These are phyloP conservation scores for Triticum dicoccoides DNA, from an alignment of 176 grass and related monocot species.

Conservation along the genomic window DNA sequence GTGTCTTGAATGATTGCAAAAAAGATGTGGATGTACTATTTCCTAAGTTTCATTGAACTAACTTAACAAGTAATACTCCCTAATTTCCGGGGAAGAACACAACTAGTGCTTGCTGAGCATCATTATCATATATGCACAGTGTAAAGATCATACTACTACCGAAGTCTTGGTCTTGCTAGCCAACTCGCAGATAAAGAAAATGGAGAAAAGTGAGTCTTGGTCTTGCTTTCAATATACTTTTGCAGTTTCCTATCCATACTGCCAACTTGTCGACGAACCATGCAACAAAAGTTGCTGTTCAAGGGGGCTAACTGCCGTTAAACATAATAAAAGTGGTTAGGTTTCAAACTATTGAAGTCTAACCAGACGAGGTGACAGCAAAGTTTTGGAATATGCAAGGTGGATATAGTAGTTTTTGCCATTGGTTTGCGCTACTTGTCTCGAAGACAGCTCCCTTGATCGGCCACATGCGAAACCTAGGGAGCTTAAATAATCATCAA, in stretches of 20 bases:
- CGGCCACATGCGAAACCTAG: conserved; percentile 25
- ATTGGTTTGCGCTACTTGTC: neutral
- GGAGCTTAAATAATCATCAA: conserved; percentile 27
- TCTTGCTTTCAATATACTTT: neutral
- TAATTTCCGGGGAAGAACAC: neutral
- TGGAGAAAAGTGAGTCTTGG: neutral
- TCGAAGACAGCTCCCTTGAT: neutral
- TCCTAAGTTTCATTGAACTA: too few species aligned
- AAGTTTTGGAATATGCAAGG: neutral
- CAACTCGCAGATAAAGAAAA: neutral
- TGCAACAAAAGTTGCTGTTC: neutral
- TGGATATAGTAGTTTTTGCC: neutral
- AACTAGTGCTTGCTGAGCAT: too few species aligned
- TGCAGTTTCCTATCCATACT: neutral
- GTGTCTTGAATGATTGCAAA: too few species aligned
- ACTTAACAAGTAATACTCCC: neutral
- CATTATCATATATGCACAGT: too few species aligned
- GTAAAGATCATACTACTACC: neutral
- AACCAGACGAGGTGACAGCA: neutral
- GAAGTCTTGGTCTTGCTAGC: neutral
- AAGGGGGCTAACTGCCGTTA: neutral
- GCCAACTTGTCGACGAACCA: neutral
- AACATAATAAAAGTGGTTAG: neutral
- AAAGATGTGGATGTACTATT: too few species aligned
- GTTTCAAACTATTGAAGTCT: neutral